phyloP scores from a whole-genome alignment of 345 rosid species.

The Cardamine resedifolia region DNA sequence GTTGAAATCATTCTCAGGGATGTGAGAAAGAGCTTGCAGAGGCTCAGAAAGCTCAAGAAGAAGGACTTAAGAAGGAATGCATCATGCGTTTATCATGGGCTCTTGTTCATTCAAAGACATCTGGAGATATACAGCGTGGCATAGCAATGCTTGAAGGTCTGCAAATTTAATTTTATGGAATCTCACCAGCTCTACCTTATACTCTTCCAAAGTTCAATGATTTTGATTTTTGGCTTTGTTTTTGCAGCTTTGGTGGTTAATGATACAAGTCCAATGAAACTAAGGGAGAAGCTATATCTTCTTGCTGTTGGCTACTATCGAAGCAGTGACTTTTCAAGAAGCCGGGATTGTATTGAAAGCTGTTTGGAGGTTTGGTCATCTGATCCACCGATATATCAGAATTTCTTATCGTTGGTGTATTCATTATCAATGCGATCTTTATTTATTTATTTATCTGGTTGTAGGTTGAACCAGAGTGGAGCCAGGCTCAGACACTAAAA shows the following conservation, averaged over 20 bases:
- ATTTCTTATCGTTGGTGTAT: not conserved
- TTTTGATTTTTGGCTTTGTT: conserved; percentile 21
- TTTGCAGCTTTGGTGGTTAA: conserved; percentile 45
- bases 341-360: conserved; percentile 70
- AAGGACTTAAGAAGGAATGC: conserved; percentile 52
- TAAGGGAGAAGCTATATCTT: conserved; percentile 78
- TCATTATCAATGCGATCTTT: not conserved
- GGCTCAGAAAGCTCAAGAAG: conserved; percentile 52
- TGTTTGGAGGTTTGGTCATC: conserved; percentile 55
- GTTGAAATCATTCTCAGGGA: conserved; percentile 45
- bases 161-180: not conserved
- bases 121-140: conserved; percentile 73
- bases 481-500: conserved; percentile 63
- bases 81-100: conserved; percentile 82
- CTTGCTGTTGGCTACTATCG: conserved; percentile 79
- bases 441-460: conserved; percentile 13
- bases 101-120: conserved; percentile 69
- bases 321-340: conserved; percentile 62
- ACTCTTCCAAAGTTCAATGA: not conserved
- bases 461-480: conserved; percentile 73
- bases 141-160: conserved; percentile 86
- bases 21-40: conserved; percentile 73
- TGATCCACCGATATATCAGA: not conserved
- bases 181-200: conserved; percentile 1
- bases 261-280: conserved; percentile 45